phyloP scores from a whole-genome alignment of 139 green algal genomes.

The Spirogloea muscicola region DNA sequence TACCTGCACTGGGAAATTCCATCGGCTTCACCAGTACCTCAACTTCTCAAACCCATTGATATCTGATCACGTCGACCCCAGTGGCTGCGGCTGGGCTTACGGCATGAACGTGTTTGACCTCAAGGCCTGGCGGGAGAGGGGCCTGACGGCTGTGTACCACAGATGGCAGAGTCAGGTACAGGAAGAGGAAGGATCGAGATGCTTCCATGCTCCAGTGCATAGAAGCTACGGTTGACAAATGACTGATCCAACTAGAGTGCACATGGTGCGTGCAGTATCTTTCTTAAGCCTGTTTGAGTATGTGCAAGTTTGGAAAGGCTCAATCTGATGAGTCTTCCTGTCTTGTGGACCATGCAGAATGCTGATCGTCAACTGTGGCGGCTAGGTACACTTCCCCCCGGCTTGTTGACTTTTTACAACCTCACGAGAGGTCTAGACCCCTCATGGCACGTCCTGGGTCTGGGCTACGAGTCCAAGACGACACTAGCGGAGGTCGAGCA shows the following conservation, averaged over 20 bases:
- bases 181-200: too few species aligned
- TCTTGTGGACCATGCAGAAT: conserved; percentile 7
- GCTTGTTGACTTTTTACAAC: conserved; percentile 18
- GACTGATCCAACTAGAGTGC: too few species aligned
- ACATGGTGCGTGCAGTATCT: too few species aligned
- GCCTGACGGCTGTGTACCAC: conserved; percentile 41
- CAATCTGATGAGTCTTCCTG: too few species aligned
- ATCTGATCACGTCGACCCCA: conserved; percentile 22
- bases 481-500: not conserved
- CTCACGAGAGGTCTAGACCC: not conserved
- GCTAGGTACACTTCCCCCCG: conserved; percentile 13
- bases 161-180: conserved; percentile 25
- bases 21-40: conserved; percentile 38
- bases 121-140: not conserved
- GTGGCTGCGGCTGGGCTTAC: conserved; percentile 40
- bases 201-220: too few species aligned
- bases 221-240: too few species aligned
- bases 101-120: conserved; percentile 50
- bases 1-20: conserved; percentile 25
- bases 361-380: not conserved
- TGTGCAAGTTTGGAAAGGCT: too few species aligned
- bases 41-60: conserved; percentile 47
- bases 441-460: not conserved
- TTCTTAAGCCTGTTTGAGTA: too few species aligned
- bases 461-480: conserved; percentile 8